A percentile compares a stretch with the other conserved stretches of the same genome.
phyloP scores from a whole-genome alignment of 1,284 basidiomycete species.

The Mycena sp. region DNA sequence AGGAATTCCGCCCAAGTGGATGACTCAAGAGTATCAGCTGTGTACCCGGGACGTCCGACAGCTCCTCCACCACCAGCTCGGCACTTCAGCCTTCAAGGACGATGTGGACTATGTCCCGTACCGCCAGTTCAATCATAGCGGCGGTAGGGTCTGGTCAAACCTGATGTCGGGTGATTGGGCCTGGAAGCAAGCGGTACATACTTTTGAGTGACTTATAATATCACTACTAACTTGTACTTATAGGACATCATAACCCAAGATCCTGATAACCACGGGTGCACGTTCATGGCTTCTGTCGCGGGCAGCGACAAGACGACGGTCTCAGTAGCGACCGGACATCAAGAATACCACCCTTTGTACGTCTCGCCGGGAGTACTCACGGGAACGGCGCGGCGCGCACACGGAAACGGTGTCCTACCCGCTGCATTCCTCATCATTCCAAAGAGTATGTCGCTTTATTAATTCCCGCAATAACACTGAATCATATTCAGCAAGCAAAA shows the following conservation, averaged over 20 bases:
- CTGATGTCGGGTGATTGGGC: constrained; percentile 51
- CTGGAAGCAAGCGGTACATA: constrained; percentile 43
- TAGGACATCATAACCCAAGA: constrained; percentile 36
- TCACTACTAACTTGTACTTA: background rate
- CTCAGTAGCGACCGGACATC: constrained; percentile 38
- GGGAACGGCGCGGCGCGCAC: constrained; percentile 43
- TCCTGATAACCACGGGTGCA: constrained; percentile 21
- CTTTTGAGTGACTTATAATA: background rate
- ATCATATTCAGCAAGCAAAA: constrained; percentile 5
- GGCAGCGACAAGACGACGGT: constrained; percentile 52
- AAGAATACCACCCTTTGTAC: constrained; percentile 48
- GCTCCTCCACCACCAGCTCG: constrained; percentile 40
- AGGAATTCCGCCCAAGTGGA: constrained; percentile 44
- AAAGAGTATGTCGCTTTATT: constrained; percentile 31
- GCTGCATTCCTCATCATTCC: constrained; percentile 43
- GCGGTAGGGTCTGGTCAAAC: constrained; percentile 40
- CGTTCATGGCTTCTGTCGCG: constrained; percentile 42
- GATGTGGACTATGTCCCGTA: constrained; percentile 46
- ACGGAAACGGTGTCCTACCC: constrained; percentile 40
- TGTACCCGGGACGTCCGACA: constrained; percentile 41
- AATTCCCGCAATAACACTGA: background rate
- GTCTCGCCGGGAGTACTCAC: constrained; percentile 41
- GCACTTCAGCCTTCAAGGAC: constrained; percentile 42
- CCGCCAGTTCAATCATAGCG: constrained; percentile 13
- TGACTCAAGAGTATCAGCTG: constrained; percentile 47